A percentile compares a stretch with the other conserved stretches of the same genome.
phyloP scores from a whole-genome alignment of 768 basidiomycete species.

The Calocybe indica region DNA sequence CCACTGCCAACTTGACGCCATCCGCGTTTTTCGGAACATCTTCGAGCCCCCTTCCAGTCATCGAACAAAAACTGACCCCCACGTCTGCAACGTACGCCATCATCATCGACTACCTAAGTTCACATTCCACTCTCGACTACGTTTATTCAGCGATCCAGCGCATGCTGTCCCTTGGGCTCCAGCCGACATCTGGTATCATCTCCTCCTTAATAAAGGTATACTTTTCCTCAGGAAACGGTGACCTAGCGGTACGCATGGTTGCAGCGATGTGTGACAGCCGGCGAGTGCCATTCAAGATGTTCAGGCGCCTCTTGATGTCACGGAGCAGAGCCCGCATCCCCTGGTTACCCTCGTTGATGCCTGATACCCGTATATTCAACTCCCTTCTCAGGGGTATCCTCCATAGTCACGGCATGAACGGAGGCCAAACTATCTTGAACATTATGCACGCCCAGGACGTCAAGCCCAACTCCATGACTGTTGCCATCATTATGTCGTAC shows the following conservation, averaged over 20 bases:
- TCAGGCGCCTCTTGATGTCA: constrained; percentile 16
- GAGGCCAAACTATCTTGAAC: constrained; percentile 38
- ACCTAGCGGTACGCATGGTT: constrained; percentile 47
- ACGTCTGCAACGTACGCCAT: constrained; percentile 58
- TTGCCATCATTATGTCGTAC: constrained; percentile 49
- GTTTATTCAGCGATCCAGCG: constrained; percentile 40
- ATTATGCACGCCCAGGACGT: constrained; percentile 52
- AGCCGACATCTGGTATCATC: constrained; percentile 39
- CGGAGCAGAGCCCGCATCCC: constrained; percentile 16
- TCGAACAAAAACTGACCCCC: constrained; percentile 26
- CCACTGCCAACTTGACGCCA: no score
- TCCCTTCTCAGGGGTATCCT: constrained; percentile 49
- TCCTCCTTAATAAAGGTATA: constrained; percentile 56
- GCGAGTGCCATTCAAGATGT: constrained; percentile 20
- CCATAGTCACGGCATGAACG: constrained; percentile 40
- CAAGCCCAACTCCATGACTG: constrained; percentile 46
- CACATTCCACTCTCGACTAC: constrained; percentile 34
- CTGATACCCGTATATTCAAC: constrained; percentile 53
- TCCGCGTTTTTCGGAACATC: neutral
- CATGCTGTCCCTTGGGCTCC: constrained; percentile 37
- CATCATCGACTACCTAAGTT: constrained; percentile 51
- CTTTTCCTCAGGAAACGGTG: constrained; percentile 37
- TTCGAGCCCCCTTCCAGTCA: neutral
- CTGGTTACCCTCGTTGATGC: constrained; percentile 24
- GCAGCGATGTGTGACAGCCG: constrained; percentile 35